Conservation (phyloP, 2,329 filamentous ascomycete genomes). For the Herpotrichia juniperi region DNA sequence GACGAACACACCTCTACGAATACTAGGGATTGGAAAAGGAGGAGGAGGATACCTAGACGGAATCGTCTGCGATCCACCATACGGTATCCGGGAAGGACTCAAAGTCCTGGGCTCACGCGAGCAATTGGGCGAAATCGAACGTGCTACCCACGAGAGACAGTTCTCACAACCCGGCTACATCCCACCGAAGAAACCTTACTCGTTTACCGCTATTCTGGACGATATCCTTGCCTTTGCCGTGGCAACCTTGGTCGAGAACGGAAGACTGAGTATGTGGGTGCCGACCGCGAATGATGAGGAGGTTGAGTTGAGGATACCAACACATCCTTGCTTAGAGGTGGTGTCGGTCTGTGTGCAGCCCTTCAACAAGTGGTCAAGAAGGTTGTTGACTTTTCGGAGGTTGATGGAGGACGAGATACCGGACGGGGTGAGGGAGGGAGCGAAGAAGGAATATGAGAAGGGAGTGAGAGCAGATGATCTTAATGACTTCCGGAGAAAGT, state of each 20-base stretch:
- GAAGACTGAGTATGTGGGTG: conserved; percentile 94
- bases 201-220: conserved; percentile 86
- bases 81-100: conserved; percentile 90
- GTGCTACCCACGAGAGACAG: conserved; percentile 31
- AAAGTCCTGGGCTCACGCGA: conserved; percentile 83
- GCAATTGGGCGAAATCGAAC: conserved; percentile 27
- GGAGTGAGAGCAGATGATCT: conserved; percentile 67
- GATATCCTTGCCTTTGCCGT: conserved; percentile 87
- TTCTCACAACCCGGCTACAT: conserved; percentile 64
- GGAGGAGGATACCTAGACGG: conserved; percentile 73
- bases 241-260: conserved; percentile 75
- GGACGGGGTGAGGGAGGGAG: conserved; percentile 19
- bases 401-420: conserved; percentile 64
- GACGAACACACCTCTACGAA: conserved; percentile 77
- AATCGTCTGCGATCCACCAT: conserved; percentile 94
- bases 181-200: conserved; percentile 89
- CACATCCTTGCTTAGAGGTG: conserved; percentile 75
- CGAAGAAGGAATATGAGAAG: conserved; percentile 39
- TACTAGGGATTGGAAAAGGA: conserved; percentile 15
- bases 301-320: conserved; percentile 76
- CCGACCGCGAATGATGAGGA: conserved; percentile 72
- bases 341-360: conserved; percentile 80
- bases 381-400: conserved; percentile 84
- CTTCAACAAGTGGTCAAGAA: conserved; percentile 92
- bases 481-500: conserved; percentile 69